A percentile compares a stretch with the other conserved stretches of the same genome.
These are phyloP conservation scores for Starmerella cellae DNA, from an alignment of 805 yeast genomes.

Conservation along the genomic window DNA sequence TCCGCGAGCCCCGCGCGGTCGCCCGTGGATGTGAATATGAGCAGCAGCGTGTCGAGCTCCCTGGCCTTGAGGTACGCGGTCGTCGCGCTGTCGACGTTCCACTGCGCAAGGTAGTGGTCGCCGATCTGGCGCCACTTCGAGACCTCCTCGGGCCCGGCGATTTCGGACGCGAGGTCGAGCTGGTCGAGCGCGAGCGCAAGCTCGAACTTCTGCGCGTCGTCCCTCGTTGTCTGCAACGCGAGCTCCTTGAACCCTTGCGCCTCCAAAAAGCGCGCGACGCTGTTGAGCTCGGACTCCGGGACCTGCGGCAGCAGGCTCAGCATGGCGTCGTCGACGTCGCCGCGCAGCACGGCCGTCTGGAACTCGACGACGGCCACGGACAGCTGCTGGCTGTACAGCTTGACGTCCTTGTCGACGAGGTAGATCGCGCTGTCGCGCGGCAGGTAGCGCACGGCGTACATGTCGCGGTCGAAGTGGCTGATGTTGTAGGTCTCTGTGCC, in stretches of 20 bases:
- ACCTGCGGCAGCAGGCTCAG: constrained; percentile 41
- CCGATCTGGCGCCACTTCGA: constrained; percentile 85
- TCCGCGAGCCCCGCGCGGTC: constrained; percentile 44
- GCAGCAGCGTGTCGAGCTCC: constrained; percentile 69
- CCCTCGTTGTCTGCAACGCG: constrained; percentile 72
- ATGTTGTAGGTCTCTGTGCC: constrained; percentile 88
- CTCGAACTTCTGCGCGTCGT: constrained; percentile 82
- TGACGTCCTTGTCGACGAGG: constrained; percentile 80
- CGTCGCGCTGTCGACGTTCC: constrained; percentile 72
- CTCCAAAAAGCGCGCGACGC: constrained; percentile 84
- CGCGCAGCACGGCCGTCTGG: constrained; percentile 90
- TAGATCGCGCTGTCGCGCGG: constrained; percentile 84
- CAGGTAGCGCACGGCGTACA: constrained; percentile 77
- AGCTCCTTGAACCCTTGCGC: constrained; percentile 78
- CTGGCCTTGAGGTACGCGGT: constrained; percentile 64
- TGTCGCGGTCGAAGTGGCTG: constrained; percentile 80
- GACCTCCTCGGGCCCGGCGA: constrained; percentile 32
- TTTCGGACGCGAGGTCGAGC: constrained; percentile 55
- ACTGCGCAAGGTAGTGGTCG: constrained; percentile 63
- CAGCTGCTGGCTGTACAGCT: constrained; percentile 65
- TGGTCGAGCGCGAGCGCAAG: constrained; percentile 68
- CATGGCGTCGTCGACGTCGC: constrained; percentile 70
- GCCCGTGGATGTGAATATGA: constrained; percentile 72
- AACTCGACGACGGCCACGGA: constrained; percentile 82
- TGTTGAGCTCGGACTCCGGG: constrained; percentile 51